phyloP scores from a whole-genome alignment of 768 basidiomycete species.

The Hygrophorus pudorinus region DNA sequence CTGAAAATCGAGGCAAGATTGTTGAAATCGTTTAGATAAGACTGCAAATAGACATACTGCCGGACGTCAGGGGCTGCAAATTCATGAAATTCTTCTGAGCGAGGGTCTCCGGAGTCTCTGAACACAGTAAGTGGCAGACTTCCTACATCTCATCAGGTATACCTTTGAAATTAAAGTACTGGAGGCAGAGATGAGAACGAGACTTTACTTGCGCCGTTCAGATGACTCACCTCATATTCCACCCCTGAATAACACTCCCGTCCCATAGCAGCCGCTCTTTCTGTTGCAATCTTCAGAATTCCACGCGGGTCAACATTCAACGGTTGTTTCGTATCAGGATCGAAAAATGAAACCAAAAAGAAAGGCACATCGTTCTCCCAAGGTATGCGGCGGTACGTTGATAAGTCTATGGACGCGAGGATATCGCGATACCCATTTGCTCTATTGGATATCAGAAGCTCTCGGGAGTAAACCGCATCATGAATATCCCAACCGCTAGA shows the following conservation, averaged over 20 bases:
- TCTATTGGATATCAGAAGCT: slow-evolving; percentile 85
- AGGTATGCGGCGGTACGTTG: slow-evolving; percentile 79
- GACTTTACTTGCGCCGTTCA: neutral
- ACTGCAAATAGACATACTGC: slow-evolving; percentile 53
- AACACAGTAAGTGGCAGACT: neutral
- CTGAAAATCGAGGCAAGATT: slow-evolving; percentile 27
- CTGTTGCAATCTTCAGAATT: slow-evolving; percentile 51
- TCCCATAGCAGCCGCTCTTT: slow-evolving; percentile 35
- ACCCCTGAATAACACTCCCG: slow-evolving; percentile 74
- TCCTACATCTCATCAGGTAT: neutral
- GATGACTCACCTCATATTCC: slow-evolving; percentile 75
- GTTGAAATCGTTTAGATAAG: neutral
- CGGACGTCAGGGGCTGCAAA: slow-evolving; percentile 78
- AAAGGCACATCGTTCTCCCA: slow-evolving; percentile 91
- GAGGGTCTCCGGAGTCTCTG: slow-evolving; percentile 72
- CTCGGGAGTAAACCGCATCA: slow-evolving; percentile 73
- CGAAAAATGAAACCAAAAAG: slow-evolving; percentile 84
- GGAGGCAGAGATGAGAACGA: slow-evolving; percentile 7
- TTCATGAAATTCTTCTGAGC: slow-evolving; percentile 70
- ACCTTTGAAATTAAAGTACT: slow-evolving; percentile 94
- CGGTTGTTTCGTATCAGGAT: slow-evolving; percentile 74
- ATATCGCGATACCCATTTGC: slow-evolving; percentile 90
- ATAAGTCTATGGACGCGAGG: slow-evolving; percentile 76
- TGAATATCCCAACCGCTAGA: slow-evolving; percentile 87
- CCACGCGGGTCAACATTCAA: slow-evolving; percentile 82